Base-by-base conservation (phyloP, 2,329 filamentous ascomycete genomes). In the Colletotrichum sojae region DNA sequence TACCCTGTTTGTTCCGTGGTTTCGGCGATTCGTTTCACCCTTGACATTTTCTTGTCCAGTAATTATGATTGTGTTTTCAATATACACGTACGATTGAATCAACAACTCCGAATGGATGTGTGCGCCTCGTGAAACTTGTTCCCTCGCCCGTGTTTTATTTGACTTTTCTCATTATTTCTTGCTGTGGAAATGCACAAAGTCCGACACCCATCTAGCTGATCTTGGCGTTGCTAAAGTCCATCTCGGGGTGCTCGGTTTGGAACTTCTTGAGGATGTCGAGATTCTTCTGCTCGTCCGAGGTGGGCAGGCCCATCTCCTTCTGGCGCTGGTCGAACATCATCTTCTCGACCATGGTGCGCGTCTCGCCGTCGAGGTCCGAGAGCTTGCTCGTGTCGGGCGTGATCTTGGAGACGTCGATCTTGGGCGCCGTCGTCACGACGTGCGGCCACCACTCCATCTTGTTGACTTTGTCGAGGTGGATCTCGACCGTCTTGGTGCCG, bases 241-340 rank as follows among this genome's bases (percentile, higher is more conserved):
- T 89, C 82, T 92, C 90, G 0, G 89, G 89, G 74, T 91, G 89
- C 80, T 97, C 90, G 58, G 84, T 85, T 88, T 98, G 92, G 83
- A 99, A 98, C 84, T 97, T 94, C 83, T 93, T 92, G 78, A 99
- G 83, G 75, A 99, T 91, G 64, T 99, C 95, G 78, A 90, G 83
- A 88, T 98, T 98, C 86, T 95, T 94, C 87, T 97, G 91, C 85
- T 99, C 96, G 74, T 98, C 96, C 73, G 94, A 97, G 13, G 92
- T 94, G 54, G 94, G 94, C 81, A 92, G 88, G 5, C 96, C 96
- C 81, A 88, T 85, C 85, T 98, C 95, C 89, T 99, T 99, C 85
- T 98, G 95, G 73, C 93, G 88, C 86, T 99, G 96, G 84, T 99
- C 96, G 77, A 89, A 99, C 96, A 99, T 99, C 96, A 99, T 99